Evolutionary conservation across 1,139 yeast genomes (phyloP).

Genomic region (Hansenula lynferdii): DNA sequence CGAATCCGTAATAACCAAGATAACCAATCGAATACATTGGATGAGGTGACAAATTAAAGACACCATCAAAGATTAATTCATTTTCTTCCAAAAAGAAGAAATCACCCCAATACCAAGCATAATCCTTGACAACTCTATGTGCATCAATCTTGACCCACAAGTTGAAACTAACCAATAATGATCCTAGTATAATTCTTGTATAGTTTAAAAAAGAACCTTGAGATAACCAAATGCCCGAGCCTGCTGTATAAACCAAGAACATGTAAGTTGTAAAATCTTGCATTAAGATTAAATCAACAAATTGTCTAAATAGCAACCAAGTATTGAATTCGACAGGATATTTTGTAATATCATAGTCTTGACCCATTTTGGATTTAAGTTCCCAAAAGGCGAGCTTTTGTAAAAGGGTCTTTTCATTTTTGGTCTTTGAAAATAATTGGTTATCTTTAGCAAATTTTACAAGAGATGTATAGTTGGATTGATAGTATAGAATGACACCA

Average conservation of each 20-base stretch:
- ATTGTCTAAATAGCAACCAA: slow-evolving; percentile 76
- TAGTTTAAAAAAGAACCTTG: slow-evolving; percentile 31
- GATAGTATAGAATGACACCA: slow-evolving; percentile 64
- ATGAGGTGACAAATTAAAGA: slow-evolving; percentile 87
- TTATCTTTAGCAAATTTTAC: slow-evolving; percentile 49
- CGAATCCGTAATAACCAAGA: slow-evolving; percentile 83
- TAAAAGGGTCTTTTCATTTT: slow-evolving; percentile 29
- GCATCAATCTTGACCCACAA: slow-evolving; percentile 89
- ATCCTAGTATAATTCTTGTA: slow-evolving; percentile 39
- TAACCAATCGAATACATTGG: slow-evolving; percentile 94
- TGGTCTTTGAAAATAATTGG: slow-evolving; percentile 31
- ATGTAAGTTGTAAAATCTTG: slow-evolving; percentile 79
- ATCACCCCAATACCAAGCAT: slow-evolving; percentile 97
- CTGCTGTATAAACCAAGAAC: slow-evolving; percentile 61
- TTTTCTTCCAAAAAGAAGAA: slow-evolving; percentile 78
- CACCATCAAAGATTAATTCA: slow-evolving; percentile 83
- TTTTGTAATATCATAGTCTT: slow-evolving; percentile 40
- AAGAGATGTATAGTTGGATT: slow-evolving; percentile 54
- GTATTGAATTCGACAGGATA: slow-evolving; percentile 77
- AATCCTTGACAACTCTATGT: slow-evolving; percentile 84
- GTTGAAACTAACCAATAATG: slow-evolving; percentile 58
- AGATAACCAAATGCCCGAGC: slow-evolving; percentile 27
- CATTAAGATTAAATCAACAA: slow-evolving; percentile 82
- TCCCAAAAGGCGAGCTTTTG: slow-evolving; percentile 44
- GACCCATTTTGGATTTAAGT: slow-evolving; percentile 58